Base-by-base conservation (phyloP, 1,284 basidiomycete genomes). In the Schizophyllum commune region DNA sequence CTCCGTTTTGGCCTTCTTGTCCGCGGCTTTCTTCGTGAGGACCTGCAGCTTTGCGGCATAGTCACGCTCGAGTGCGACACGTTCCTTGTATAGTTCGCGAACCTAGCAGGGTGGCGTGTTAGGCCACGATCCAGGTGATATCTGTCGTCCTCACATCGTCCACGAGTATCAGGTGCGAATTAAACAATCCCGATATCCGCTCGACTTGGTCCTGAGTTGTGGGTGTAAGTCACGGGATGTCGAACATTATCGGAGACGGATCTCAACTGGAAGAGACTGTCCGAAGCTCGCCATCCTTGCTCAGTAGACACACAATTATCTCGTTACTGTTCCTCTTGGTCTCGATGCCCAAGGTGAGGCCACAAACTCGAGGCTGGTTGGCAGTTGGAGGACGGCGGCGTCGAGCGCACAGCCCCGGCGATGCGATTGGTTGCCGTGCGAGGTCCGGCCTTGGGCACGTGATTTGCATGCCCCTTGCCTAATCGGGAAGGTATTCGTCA, bases 21-120 rank as follows among this genome's bases (percentile, higher is more conserved):
- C 91, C 17, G 77, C 73, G 1, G 85, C 84, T 68, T 85, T 91
- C 72, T 80, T 84, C 2, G 79, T 79, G 27, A 93, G 72, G 15
- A 76, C 71, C 68, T 88, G 83, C 19, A 92, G 75, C 68, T 88
- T 91, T 19, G 73, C 69, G 0, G 89, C 86, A 69, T 91, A 92
- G 68, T 93, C 89, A 58, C 85, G 83, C 71, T 93, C 91, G 13
- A 92, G 75, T 13, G 77, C 79, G 17, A 76, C 83, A 53, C 86
- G 79, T 60, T 88, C 87, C 59, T 78, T 77, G 68, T 90, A 85
- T 56, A 92, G 69, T 56, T 92, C 89, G 59, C 88, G 83, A 59
- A 88, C 79, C 89, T 91, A 67, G n/a, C 33, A 53, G 54, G 51
- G n/a, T 32, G 60, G 22, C 54, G 55, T 55, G 11, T 27, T 13